These are phyloP conservation scores for Beauveria brongniartii DNA, from an alignment of 2,329 filamentous ascomycete species.

Conservation along the genomic window DNA sequence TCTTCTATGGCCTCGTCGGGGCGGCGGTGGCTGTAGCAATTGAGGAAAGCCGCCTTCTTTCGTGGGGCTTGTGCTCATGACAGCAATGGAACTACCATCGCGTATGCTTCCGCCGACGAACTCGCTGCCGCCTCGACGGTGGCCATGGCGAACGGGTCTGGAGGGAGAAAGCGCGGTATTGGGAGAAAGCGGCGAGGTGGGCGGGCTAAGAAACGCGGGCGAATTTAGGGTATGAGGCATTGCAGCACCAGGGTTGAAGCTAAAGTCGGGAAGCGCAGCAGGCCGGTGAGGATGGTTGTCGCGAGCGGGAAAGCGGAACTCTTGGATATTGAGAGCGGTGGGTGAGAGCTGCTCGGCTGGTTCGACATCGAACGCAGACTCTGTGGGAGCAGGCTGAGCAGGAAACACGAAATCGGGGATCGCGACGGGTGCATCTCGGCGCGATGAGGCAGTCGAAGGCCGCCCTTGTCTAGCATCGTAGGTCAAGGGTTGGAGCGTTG, in stretches of 20 bases:
- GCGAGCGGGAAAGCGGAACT: conserved; percentile 21
- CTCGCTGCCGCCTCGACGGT: conserved; percentile 76
- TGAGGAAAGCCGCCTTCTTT: conserved; percentile 54
- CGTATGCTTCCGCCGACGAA: conserved; percentile 70
- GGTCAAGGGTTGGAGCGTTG: conserved; percentile 12
- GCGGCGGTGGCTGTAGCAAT: conserved; percentile 41
- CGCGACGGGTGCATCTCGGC: conserved; percentile 34
- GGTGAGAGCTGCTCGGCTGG: neutral
- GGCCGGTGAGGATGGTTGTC: conserved; percentile 25
- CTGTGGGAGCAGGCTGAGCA: conserved; percentile 33
- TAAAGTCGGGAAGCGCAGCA: conserved; percentile 44
- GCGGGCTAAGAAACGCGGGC: conserved; percentile 41
- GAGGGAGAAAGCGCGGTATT: conserved; percentile 46
- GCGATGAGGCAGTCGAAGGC: neutral
- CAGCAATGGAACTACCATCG: conserved; percentile 47
- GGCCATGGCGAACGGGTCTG: conserved; percentile 58
- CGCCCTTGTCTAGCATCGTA: neutral
- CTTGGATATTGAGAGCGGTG: conserved; percentile 22
- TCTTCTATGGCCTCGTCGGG: conserved; percentile 64
- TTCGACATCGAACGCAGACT: conserved; percentile 25
- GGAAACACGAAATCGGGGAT: conserved; percentile 62
- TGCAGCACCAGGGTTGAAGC: conserved; percentile 44
- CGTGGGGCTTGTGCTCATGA: conserved; percentile 62
- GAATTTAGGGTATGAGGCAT: conserved; percentile 24
- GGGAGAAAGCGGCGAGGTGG: conserved; percentile 45